A percentile compares a stretch with the other conserved stretches of the same genome.
Evolutionary conservation across 78 protist species (phyloP).

Genomic region (Pigoraptor vietnamica): DNA sequence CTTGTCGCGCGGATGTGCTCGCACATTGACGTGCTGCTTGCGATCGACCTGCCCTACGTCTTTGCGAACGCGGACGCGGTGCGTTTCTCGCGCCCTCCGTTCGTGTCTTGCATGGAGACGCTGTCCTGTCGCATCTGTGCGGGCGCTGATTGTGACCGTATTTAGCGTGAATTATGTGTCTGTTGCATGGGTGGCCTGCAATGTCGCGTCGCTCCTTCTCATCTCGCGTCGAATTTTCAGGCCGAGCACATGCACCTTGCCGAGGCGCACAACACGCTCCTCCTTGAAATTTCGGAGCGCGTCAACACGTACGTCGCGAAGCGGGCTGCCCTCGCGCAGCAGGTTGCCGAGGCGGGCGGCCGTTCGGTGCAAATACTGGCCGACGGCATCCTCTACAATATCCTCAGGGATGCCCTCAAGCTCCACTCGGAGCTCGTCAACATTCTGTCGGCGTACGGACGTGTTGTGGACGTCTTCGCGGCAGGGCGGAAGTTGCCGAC

Average conservation of each 20-base stretch:
- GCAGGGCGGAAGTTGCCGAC: neutral
- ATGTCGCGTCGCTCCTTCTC: too few species aligned
- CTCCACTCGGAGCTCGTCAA: neutral
- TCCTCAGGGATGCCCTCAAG: neutral
- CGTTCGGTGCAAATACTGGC: neutral
- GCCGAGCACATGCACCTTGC: neutral
- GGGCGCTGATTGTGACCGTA: too few species aligned
- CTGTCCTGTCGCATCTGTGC: too few species aligned
- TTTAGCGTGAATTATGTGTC: too few species aligned
- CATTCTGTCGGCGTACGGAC: neutral
- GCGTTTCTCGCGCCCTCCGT: neutral
- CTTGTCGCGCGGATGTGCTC: neutral
- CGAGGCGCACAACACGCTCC: neutral
- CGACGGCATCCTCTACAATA: neutral
- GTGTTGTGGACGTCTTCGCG: neutral
- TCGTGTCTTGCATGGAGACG: neutral
- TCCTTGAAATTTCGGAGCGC: neutral
- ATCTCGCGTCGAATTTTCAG: too few species aligned
- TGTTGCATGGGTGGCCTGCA: too few species aligned
- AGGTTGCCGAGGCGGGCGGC: neutral
- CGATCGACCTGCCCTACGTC: neutral
- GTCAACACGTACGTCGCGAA: neutral
- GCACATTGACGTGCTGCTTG: neutral
- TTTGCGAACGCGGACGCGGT: neutral
- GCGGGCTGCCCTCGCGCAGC: neutral